These are phyloP conservation scores for Cinnamomum micranthum DNA, from an alignment of 164 flowering plant species.

Conservation along the genomic window DNA sequence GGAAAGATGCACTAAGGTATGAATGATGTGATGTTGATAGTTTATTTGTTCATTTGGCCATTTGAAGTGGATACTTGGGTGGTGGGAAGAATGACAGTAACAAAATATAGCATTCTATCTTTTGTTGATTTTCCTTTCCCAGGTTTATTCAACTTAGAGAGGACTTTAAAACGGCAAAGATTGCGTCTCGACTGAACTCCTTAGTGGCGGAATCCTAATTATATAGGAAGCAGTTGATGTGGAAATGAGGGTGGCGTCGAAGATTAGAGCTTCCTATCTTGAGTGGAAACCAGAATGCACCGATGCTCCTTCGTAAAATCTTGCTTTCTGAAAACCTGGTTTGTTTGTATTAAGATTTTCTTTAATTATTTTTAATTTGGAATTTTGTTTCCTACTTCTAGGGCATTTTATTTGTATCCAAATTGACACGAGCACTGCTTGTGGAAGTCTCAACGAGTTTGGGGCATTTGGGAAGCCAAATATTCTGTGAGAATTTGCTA, in stretches of 20 bases:
- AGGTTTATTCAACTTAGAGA: slow-evolving; percentile 17
- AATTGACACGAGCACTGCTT: no score
- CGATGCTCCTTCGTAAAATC: no score
- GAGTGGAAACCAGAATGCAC: no score
- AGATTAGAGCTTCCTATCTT: no score
- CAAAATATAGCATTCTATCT: not conserved
- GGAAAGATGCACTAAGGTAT: slow-evolving; percentile 95
- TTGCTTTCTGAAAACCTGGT: no score
- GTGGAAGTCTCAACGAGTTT: no score
- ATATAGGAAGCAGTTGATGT: not conserved
- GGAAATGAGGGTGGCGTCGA: not conserved
- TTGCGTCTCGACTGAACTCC: slow-evolving; percentile 11
- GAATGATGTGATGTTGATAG: not conserved
- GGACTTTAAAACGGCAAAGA: slow-evolving; percentile 17
- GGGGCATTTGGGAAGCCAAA: no score
- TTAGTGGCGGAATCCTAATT: slow-evolving; percentile 4
- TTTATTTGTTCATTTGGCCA: not conserved
- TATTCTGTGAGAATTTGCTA: no score
- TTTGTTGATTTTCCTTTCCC: not conserved
- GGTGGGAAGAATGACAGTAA: not conserved
- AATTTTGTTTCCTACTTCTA: no score
- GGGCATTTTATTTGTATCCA: no score
- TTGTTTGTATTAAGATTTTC: no score
- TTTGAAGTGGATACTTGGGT: not conserved
- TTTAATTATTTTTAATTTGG: no score